These are phyloP conservation scores for Nissolia schottii DNA, from an alignment of 306 rosid species.

Conservation along the genomic window DNA sequence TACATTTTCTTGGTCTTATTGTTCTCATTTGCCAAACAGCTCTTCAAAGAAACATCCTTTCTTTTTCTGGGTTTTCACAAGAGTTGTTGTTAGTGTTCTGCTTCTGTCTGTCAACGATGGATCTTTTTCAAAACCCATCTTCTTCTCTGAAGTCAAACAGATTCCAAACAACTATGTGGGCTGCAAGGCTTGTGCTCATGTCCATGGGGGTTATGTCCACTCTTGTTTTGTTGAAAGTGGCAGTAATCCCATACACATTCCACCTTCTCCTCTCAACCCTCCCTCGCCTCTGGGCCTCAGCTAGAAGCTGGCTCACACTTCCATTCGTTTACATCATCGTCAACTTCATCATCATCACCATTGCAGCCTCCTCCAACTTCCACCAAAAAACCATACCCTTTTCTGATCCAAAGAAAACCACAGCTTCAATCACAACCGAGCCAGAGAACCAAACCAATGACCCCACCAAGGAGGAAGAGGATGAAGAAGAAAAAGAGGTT, in stretches of 20 bases:
- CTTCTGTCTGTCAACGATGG: constrained; percentile 23
- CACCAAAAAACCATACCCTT: constrained; percentile 26
- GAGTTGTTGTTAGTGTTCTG: background rate
- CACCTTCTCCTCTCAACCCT: constrained; percentile 51
- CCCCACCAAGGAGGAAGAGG: constrained; percentile 11
- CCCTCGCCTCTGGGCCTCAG: constrained; percentile 53
- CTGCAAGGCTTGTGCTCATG: constrained; percentile 46
- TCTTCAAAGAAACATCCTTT: background rate
- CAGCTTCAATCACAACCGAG: background rate
- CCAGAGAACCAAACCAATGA: constrained; percentile 18
- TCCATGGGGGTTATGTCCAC: constrained; percentile 49
- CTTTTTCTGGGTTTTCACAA: constrained; percentile 1
- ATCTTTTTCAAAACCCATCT: constrained; percentile 44
- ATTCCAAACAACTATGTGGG: constrained; percentile 55
- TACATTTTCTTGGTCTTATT: constrained; percentile 3
- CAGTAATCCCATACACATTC: constrained; percentile 49
- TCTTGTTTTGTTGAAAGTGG: constrained; percentile 50
- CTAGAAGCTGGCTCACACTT: constrained; percentile 49
- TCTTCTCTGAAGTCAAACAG: constrained; percentile 32
- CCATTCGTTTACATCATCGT: constrained; percentile 54
- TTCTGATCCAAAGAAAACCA: constrained; percentile 15
- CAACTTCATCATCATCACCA: constrained; percentile 75
- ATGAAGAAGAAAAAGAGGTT: constrained; percentile 25
- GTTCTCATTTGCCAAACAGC: background rate
- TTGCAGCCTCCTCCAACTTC: constrained; percentile 52